These are phyloP conservation scores for Rhipidocladum racemiflorum DNA, from an alignment of 176 grass and related monocot species.

Conservation along the genomic window DNA sequence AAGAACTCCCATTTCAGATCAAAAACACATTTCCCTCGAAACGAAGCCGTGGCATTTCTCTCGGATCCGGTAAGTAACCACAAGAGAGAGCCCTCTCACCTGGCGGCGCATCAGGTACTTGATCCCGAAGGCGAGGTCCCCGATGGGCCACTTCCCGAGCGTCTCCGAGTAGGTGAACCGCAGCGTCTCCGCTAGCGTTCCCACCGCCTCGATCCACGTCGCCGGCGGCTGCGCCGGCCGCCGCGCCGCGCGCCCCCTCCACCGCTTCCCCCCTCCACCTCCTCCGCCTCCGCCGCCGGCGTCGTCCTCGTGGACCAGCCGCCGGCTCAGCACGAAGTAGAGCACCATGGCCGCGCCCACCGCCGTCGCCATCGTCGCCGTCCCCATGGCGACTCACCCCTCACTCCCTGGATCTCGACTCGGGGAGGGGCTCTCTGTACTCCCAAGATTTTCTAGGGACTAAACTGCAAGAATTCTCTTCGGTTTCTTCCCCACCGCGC, in stretches of 20 bases:
- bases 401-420: slow-evolving; percentile 13
- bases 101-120: slow-evolving; percentile 95
- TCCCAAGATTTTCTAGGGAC: background rate
- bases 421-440: background rate
- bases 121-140: slow-evolving; percentile 93
- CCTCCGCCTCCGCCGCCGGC: slow-evolving; percentile 28
- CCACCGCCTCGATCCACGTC: slow-evolving; percentile 90
- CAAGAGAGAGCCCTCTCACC: slow-evolving; percentile 31
- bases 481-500: slow-evolving; percentile 22
- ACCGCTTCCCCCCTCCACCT: slow-evolving; percentile 27
- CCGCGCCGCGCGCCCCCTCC: slow-evolving; percentile 52
- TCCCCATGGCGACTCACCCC: slow-evolving; percentile 53
- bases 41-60: slow-evolving; percentile 1
- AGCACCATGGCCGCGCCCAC: slow-evolving; percentile 79
- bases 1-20: slow-evolving; percentile 31
- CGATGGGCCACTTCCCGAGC: slow-evolving; percentile 97
- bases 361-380: slow-evolving; percentile 88
- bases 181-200: slow-evolving; percentile 82
- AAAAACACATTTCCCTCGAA: slow-evolving; percentile 17
- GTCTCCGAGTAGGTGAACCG: slow-evolving; percentile 95
- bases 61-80: slow-evolving; percentile 24
- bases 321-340: slow-evolving; percentile 73
- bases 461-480: slow-evolving; percentile 9
- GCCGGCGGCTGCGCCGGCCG: slow-evolving; percentile 72
- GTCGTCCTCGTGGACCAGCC: slow-evolving; percentile 45